Base-by-base conservation (phyloP, 2,329 filamentous ascomycete genomes). In the Hymenoscyphus repandus region DNA sequence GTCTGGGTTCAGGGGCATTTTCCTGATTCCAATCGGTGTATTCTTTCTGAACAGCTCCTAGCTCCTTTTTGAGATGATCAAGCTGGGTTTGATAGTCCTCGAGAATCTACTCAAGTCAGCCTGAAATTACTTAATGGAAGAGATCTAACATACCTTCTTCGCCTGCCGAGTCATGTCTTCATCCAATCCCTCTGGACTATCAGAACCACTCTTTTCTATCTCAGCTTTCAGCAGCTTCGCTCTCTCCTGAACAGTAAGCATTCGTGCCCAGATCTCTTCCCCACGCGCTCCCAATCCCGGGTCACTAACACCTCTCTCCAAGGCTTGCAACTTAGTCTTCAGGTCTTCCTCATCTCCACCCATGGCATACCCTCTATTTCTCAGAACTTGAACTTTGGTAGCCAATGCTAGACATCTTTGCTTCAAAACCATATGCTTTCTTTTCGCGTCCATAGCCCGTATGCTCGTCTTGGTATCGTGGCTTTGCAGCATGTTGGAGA, bases 1-100 rank as follows among this genome's bases (percentile, higher is more conserved):
- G 43, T 54, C 38, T 51, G 54, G 52, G 49, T 45, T 51, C 52
- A 7, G 61, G 56, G 17, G 56, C 60, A 42, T 69, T 65, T 39
- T 69, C 61, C 45, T 68, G 67, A 52, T 79, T 72, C 76, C 77
- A 82, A 47, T 75, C 74, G 6, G 68, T 67, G 58, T 75, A 81
- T 49, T 79, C 75, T 58, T 73, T 72, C 56, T 73, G 72, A 43
- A 80, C 76, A 43, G 73, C 69, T 48, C 74, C 74, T 33, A 82
- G 59, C 67, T 80, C 78, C 57, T 83, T 85, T 69, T 83, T 86
- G 56, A 95, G 73, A 65, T 91, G 85, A 64, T 79, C 75, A 32
- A 93, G 74, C 71, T 92, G 88, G 66, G 84, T 87, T 66, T 91
- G 85, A 67, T 91, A 92, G 64, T 90, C 86, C 62, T 87, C 84